Base-by-base conservation (phyloP, 1,139 yeast species). In the Suhomyces anneliseae region DNA sequence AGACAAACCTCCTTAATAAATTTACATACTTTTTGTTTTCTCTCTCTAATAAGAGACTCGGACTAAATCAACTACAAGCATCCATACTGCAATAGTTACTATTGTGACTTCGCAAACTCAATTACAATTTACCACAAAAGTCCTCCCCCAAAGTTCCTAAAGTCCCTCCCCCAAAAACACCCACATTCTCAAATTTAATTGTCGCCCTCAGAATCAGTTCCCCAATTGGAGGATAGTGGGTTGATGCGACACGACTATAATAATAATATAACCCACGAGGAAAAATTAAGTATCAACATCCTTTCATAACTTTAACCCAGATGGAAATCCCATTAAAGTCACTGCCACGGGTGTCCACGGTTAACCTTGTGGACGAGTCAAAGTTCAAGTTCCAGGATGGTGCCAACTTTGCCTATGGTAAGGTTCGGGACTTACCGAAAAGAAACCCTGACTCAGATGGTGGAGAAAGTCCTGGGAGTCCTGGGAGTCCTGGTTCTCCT, bases 291-390 rank as follows among this genome's bases (percentile, higher is more conserved):
- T 40, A 42, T 39, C 39, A 36, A 12, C 26, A 24, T 27, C 14
- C 24, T 29, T 15, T 38, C 7, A 24, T n/a, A n/a, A 15, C 33
- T 14, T 14, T 33, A 39, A 41, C 24, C 39, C 46, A 44, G 40
- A 71, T 74, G 78, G 78, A 72, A 41, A 72, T 74, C 49, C 78
- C 78, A 6, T 63, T 74, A 44, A 74, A 74, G 55, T 67, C 78
- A 38, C 62, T 67, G 49, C 76, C 78, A 7, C 66, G 72, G 58
- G 78, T 73, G 15, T 71, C 76, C 12, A 65, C 70, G 49, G 70
- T 69, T 26, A 64, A 66, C 42, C 64, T 69, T 47, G 50, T 66
- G 43, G 70, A 63, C 40, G 70, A 65, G 29, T 54, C 65, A 37
- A 63, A 60, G 43, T 67, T 66, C 36, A 41, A 35, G 36, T 43